These are phyloP conservation scores for Rosa persica DNA, from an alignment of 306 rosid species.

Conservation along the genomic window DNA sequence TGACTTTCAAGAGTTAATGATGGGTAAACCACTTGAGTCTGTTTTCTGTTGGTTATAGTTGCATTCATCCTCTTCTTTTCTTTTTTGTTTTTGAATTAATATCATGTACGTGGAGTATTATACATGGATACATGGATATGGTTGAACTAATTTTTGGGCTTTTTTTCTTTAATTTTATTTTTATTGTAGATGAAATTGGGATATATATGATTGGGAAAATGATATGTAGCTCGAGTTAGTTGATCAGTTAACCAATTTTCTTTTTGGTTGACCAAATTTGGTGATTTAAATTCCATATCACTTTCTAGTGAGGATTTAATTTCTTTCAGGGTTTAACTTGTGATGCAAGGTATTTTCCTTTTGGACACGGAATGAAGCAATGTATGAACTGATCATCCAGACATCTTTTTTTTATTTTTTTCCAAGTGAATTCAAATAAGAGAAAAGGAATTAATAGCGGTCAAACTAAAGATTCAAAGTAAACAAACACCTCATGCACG, in stretches of 20 bases:
- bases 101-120: neutral
- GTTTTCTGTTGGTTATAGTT: slow-evolving; percentile 21
- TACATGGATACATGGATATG: neutral
- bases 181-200: slow-evolving; percentile 5
- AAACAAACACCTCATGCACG: neutral
- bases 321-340: slow-evolving; percentile 2
- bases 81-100: neutral
- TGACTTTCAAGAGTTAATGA: slow-evolving; percentile 46
- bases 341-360: neutral
- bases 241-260: slow-evolving; percentile 24
- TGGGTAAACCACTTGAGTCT: slow-evolving; percentile 50
- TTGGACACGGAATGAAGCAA: neutral
- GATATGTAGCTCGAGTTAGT: slow-evolving; percentile 20
- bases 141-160: neutral
- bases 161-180: neutral
- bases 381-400: neutral
- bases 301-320: neutral
- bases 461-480: neutral
- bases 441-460: neutral
- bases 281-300: slow-evolving; percentile 1
- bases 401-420: neutral
- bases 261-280: slow-evolving; percentile 47
- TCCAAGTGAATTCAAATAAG: neutral
- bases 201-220: neutral
- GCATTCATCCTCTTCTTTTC: slow-evolving; percentile 22